These are phyloP conservation scores for Apiotrichum gracile DNA, from an alignment of 1,284 basidiomycete genomes.

Conservation along the genomic window DNA sequence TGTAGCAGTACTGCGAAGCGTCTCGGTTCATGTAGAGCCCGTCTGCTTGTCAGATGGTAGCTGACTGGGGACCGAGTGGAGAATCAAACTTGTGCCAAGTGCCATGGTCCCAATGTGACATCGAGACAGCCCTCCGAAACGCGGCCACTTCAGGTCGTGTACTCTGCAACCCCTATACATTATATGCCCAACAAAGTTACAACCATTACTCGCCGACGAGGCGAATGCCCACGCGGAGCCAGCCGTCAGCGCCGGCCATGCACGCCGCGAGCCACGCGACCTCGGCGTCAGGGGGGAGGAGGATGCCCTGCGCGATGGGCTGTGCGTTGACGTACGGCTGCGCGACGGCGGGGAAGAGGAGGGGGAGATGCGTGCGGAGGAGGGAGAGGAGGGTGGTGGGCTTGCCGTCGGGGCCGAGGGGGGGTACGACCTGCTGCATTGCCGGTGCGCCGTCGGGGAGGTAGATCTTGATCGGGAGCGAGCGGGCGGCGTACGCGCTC, in stretches of 20 bases:
- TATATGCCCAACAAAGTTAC: neutral
- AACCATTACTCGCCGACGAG: slow-evolving; percentile 39
- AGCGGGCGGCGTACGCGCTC: slow-evolving; percentile 70
- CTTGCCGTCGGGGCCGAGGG: slow-evolving; percentile 49
- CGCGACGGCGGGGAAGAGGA: slow-evolving; percentile 46
- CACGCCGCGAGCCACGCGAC: slow-evolving; percentile 89
- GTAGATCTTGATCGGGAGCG: slow-evolving; percentile 81
- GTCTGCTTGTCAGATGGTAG: too few relatives aligned
- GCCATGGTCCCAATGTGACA: too few relatives aligned
- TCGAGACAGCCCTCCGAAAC: too few relatives aligned
- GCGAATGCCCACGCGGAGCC: slow-evolving; percentile 80
- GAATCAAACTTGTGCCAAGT: too few relatives aligned
- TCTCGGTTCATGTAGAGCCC: too few relatives aligned
- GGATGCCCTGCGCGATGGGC: slow-evolving; percentile 80
- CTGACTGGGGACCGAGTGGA: too few relatives aligned
- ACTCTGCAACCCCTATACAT: neutral
- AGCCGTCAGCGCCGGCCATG: slow-evolving; percentile 86
- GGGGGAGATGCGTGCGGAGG: slow-evolving; percentile 47
- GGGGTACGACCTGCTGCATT: slow-evolving; percentile 79
- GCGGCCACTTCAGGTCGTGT: neutral
- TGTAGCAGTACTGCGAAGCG: too few relatives aligned
- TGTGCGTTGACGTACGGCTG: slow-evolving; percentile 45
- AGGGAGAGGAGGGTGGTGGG: slow-evolving; percentile 48
- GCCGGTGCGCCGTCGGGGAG: slow-evolving; percentile 80
- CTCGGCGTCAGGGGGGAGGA: slow-evolving; percentile 76